Evolutionary conservation across 257 asterid genomes (phyloP), one percentile per base, ranked within the genome.

Genomic region (Ophiorrhiza pumila): DNA sequence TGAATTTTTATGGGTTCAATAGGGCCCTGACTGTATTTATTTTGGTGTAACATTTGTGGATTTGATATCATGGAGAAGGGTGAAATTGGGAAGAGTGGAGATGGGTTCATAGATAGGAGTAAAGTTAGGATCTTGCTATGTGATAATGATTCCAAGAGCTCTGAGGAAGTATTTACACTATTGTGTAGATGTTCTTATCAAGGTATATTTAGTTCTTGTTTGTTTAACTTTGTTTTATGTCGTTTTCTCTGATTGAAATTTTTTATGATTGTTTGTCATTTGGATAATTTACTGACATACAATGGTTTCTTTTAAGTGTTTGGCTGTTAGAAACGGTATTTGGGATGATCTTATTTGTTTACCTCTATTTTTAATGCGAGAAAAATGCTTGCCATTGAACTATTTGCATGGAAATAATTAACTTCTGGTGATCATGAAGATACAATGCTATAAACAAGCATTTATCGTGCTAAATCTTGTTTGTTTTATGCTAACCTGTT

Each of bases 51-150:
- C 15, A 42, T 42, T 61, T 69, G n/a, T 57, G 34, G 65, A 52
- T 34, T 43, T 43, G 74, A 49, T 31, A 41, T 55, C 75, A 85
- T 89, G 92, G 91, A 80, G 86, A 86, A 75, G 70, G 74, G 75
- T 81, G 90, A 77, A 80, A 75, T 82, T 2, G 86, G 87, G 77
- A 90, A 82, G 83, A 80, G 81, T 52, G 93, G 87, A 35, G 97
- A 92, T 71, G 98, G 91, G 77, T 92, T 90, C 69, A 90, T 92
- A 18, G 98, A 92, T 83, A 83, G 97, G 90, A 90, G 96, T 75
- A 89, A 87, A 79, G 95, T 92, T 77, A 85, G 97, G 86, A 92
- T 92, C 81, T 81, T 92, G 88, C 83, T 92, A 70, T 92, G 97
- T 68, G 97, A 92, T 79, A 90, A 86, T 68, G 98, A 90, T 87